Conservation (phyloP, 306 rosid genomes). For the Quercus cerris region DNA sequence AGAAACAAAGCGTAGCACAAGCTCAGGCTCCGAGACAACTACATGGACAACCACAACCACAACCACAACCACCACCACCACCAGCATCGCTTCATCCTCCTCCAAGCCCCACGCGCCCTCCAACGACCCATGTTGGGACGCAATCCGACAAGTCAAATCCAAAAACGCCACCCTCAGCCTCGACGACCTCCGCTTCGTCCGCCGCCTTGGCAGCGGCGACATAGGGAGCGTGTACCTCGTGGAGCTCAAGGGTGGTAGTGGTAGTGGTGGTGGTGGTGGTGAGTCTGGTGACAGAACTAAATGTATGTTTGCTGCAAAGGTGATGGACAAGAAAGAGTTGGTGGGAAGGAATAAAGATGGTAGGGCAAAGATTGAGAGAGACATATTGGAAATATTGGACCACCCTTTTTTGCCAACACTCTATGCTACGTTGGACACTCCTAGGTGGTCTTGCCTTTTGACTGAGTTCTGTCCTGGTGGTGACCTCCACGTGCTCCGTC, state of each 20-base stretch:
- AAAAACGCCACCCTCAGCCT: constrained; percentile 2
- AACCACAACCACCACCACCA: not conserved
- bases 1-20: constrained; percentile 16
- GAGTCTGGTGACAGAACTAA: too few species aligned
- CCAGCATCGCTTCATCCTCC: not conserved
- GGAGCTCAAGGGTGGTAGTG: constrained; percentile 35
- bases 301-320: constrained; percentile 49
- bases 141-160: constrained; percentile 13
- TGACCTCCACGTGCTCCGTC: constrained; percentile 56
- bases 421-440: constrained; percentile 33
- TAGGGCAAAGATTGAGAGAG: constrained; percentile 41
- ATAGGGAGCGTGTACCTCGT: constrained; percentile 54
- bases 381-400: constrained; percentile 40
- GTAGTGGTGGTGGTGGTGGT: too few species aligned
- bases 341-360: constrained; percentile 31
- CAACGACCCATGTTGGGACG: constrained; percentile 28
- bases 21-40: constrained; percentile 16
- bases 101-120: constrained; percentile 25
- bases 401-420: constrained; percentile 55
- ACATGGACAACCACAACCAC: not conserved
- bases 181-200: constrained; percentile 33
- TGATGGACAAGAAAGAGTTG: constrained; percentile 57
- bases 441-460: constrained; percentile 45
- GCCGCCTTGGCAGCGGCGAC: constrained; percentile 49
- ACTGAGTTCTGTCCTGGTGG: constrained; percentile 61